Percentiles rank a stretch among this genome's conserved stretches.
Conservation (phyloP, 2,329 filamentous ascomycete genomes). For the Arthrinium phaeospermum region DNA sequence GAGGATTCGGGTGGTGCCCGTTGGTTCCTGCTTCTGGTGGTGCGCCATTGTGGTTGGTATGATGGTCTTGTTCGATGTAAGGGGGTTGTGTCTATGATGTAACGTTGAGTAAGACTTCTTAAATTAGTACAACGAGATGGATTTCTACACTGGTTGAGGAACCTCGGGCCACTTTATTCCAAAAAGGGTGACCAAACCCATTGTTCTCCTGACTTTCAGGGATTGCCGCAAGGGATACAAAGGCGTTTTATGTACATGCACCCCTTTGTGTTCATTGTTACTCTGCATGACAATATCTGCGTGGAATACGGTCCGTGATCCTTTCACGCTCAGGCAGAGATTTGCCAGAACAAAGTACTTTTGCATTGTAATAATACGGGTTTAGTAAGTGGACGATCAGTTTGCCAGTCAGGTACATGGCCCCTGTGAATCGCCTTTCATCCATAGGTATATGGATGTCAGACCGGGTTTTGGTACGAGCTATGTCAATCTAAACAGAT, state of each 20-base stretch:
- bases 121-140: neutral
- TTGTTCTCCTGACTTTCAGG: neutral
- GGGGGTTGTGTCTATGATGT: neutral
- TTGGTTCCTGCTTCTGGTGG: neutral
- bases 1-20: neutral
- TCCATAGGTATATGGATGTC: too few relatives aligned
- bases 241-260: neutral
- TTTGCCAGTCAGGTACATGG: too few relatives aligned
- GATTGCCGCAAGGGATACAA: neutral
- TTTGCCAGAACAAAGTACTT: neutral
- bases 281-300: neutral
- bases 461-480: too few relatives aligned
- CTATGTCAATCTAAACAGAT: too few relatives aligned
- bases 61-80: too few relatives aligned
- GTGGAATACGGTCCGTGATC: rapidly evolving
- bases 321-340: neutral
- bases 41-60: neutral
- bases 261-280: neutral
- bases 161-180: neutral
- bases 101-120: neutral
- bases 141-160: too few relatives aligned
- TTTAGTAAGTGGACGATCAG: too few relatives aligned
- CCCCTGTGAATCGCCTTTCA: too few relatives aligned
- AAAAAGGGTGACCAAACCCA: neutral
- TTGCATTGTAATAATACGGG: too few relatives aligned